Evolutionary conservation across 2,329 filamentous ascomycete genomes (phyloP).

Genomic region (Sporothrix globosa): DNA sequence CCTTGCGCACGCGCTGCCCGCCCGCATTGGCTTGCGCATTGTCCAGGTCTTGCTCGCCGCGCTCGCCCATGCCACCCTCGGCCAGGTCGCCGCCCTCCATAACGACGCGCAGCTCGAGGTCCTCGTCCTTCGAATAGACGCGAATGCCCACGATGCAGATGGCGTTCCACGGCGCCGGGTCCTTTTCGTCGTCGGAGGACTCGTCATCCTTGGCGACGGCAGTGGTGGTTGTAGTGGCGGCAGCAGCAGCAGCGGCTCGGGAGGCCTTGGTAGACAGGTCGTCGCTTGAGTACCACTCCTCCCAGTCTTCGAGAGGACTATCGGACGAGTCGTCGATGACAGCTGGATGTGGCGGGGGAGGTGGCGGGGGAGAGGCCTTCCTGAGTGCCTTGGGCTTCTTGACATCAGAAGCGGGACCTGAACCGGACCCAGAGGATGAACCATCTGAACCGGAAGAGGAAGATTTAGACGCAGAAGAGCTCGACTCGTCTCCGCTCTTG

Average conservation of each 20-base stretch:
- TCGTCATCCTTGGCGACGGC: slow-evolving; percentile 47
- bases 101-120: slow-evolving; percentile 58
- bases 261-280: slow-evolving; percentile 55
- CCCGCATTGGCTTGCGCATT: slow-evolving; percentile 61
- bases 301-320: slow-evolving; percentile 63
- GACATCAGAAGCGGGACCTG: background rate
- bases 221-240: slow-evolving; percentile 42
- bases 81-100: slow-evolving; percentile 59
- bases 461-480: background rate
- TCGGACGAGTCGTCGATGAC: slow-evolving; percentile 60
- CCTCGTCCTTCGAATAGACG: slow-evolving; percentile 61
- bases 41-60: slow-evolving; percentile 59
- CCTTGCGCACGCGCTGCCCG: slow-evolving; percentile 46
- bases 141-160: slow-evolving; percentile 63
- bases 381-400: background rate
- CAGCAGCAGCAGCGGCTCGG: slow-evolving; percentile 37
- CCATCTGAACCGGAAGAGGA: background rate
- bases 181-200: slow-evolving; percentile 59
- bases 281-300: slow-evolving; percentile 61
- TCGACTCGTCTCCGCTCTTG: too few relatives aligned
- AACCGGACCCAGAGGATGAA: background rate
- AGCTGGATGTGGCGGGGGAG: slow-evolving; percentile 29
- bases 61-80: slow-evolving; percentile 61
- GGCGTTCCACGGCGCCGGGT: slow-evolving; percentile 64
- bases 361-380: slow-evolving; percentile 15